A percentile compares a stretch with the other conserved stretches of the same genome.
Evolutionary conservation across 331 rosid genomes (phyloP).

Genomic region (Telfairia occidentalis): DNA sequence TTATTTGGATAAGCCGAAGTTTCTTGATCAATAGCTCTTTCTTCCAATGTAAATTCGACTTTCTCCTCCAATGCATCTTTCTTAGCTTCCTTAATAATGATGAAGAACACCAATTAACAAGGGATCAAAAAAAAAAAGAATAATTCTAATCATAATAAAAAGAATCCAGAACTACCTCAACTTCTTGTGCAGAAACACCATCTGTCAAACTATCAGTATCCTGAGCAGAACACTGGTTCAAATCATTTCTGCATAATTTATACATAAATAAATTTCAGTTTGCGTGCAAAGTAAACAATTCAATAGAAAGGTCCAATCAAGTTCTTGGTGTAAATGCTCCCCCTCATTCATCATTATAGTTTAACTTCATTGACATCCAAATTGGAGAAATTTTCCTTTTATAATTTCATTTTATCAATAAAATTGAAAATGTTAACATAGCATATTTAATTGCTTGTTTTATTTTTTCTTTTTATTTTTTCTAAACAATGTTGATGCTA

Average conservation of each 20-base stretch:
- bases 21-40: slow-evolving; percentile 58
- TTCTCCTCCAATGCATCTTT: slow-evolving; percentile 40
- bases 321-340: too few species aligned
- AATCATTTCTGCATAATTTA: slow-evolving; percentile 37
- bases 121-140: not conserved
- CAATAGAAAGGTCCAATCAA: not conserved
- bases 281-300: not conserved
- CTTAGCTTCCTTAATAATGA: slow-evolving; percentile 32
- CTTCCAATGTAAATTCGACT: slow-evolving; percentile 38
- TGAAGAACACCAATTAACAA: not conserved
- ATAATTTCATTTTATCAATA: too few species aligned
- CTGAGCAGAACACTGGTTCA: slow-evolving; percentile 26
- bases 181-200: slow-evolving; percentile 34
- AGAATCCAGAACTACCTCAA: slow-evolving; percentile 32
- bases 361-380: too few species aligned
- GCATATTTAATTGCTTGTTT: not conserved
- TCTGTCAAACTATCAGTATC: slow-evolving; percentile 36
- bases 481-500: not conserved
- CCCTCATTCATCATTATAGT: too few species aligned
- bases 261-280: not conserved
- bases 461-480: not conserved
- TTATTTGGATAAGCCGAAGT: slow-evolving; percentile 52
- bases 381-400: too few species aligned
- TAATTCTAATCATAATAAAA: slow-evolving; percentile 11
- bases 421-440: too few species aligned